Conservation (phyloP, 1,284 basidiomycete species). For the Hymenochaete sp. region DNA sequence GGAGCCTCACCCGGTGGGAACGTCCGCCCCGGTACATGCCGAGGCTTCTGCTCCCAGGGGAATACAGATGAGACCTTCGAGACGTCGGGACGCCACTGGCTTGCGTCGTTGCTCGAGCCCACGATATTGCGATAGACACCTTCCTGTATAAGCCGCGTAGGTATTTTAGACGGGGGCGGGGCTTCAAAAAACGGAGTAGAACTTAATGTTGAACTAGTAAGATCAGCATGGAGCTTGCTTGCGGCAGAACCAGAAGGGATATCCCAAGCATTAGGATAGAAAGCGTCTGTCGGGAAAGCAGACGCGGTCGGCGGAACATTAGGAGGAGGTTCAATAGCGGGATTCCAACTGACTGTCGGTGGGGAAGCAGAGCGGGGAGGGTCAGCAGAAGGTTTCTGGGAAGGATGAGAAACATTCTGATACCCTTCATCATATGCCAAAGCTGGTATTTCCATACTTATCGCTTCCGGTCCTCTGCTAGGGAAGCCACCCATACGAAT, state of each 20-base stretch:
- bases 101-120: constrained; percentile 28
- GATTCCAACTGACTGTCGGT: constrained; percentile 59
- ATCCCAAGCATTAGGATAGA: constrained; percentile 72
- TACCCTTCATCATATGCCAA: no score
- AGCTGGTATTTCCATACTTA: no score
- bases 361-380: constrained; percentile 33
- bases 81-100: constrained; percentile 49
- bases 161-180: constrained; percentile 48
- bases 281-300: constrained; percentile 56
- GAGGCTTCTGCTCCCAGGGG: constrained; percentile 81
- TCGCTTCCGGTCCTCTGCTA: no score
- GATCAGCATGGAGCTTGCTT: constrained; percentile 22
- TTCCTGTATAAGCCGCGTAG: constrained; percentile 48
- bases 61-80: constrained; percentile 76
- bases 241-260: constrained; percentile 33
- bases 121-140: constrained; percentile 58
- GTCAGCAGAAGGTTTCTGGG: constrained; percentile 22
- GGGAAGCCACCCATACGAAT: no score
- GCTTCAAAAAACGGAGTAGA: constrained; percentile 49
- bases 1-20: constrained; percentile 68
- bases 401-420: constrained; percentile 18
- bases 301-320: constrained; percentile 40
- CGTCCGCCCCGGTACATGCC: constrained; percentile 57
- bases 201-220: constrained; percentile 26
- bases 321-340: constrained; percentile 67